Conservation (phyloP, 2,329 filamentous ascomycete species). For the Magnaporthiopsis incrustans region DNA sequence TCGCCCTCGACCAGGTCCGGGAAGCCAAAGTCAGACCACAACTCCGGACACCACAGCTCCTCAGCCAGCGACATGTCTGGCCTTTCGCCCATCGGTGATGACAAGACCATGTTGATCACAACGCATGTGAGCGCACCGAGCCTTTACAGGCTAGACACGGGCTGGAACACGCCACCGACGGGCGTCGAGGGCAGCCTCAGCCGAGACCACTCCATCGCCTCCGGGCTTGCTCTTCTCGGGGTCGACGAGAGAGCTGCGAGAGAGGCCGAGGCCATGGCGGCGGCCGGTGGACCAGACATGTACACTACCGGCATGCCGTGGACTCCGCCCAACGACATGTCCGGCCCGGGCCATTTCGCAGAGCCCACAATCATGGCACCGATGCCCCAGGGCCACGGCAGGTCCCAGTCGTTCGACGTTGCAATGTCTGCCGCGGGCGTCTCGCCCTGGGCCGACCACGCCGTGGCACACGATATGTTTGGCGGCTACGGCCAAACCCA, state of each 20-base stretch:
- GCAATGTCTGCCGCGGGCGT: constrained; percentile 20
- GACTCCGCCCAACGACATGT: constrained; percentile 29
- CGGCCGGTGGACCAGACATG: constrained; percentile 20
- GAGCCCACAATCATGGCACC: constrained; percentile 22
- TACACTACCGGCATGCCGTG: constrained; percentile 30
- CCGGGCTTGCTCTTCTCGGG: constrained; percentile 23
- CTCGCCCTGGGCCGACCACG: constrained; percentile 17
- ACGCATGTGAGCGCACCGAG: constrained; percentile 19
- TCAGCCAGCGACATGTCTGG: constrained; percentile 14
- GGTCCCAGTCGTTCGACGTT: constrained; percentile 30
- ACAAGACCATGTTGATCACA: constrained; percentile 23
- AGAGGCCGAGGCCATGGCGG: constrained; percentile 2
- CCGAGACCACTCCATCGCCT: constrained; percentile 25
- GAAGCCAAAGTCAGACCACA: constrained; percentile 36
- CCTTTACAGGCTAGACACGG: constrained; percentile 28
- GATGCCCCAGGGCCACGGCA: constrained; percentile 19
- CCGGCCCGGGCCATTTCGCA: constrained; percentile 20
- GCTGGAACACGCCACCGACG: constrained; percentile 30
- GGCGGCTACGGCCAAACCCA: constrained; percentile 20
- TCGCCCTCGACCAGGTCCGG: constrained; percentile 43
- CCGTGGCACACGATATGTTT: constrained; percentile 22
- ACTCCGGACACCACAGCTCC: constrained; percentile 13
- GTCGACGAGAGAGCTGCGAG: constrained; percentile 19
- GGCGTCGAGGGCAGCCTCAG: constrained; percentile 26
- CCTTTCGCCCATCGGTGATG: constrained; percentile 18